Conservation (phyloP, 1,284 basidiomycete species). For the Veloporphyrellus conicus region DNA sequence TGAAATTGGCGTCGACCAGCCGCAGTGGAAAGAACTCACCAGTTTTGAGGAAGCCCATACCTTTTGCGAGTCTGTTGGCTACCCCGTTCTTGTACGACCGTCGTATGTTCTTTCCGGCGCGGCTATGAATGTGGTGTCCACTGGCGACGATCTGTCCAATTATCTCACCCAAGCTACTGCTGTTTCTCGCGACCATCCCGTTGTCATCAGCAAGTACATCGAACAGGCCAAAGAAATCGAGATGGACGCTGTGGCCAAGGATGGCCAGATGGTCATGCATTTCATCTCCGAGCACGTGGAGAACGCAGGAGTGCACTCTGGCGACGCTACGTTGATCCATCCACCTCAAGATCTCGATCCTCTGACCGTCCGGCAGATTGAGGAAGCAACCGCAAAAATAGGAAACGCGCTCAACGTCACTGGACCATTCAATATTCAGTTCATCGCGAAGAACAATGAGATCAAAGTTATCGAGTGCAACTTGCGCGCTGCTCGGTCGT, state of each 20-base stretch:
- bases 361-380: conserved; percentile 92
- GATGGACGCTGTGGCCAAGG: conserved; percentile 97
- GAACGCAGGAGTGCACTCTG: conserved; percentile 83
- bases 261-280: conserved; percentile 98
- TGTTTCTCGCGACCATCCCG: conserved; percentile 95
- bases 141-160: conserved; percentile 83
- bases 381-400: conserved; percentile 95
- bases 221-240: conserved; percentile 99
- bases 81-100: conserved; percentile 93
- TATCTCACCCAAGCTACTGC: conserved; percentile 96
- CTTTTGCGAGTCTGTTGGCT: conserved; percentile 90
- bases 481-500: conserved; percentile 93
- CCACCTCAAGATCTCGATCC: conserved; percentile 98
- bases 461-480: conserved; percentile 99
- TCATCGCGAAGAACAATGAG: conserved; percentile 99
- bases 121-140: conserved; percentile 99
- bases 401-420: conserved; percentile 98
- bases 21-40: conserved; percentile 94
- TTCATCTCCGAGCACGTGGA: conserved; percentile 99
- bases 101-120: conserved; percentile 98
- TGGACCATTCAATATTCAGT: conserved; percentile 99
- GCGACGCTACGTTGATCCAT: conserved; percentile 96
- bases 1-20: conserved; percentile 97
- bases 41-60: conserved; percentile 82
- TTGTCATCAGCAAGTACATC: conserved; percentile 98